Conservation (phyloP, 768 basidiomycete genomes). For the Lactarius hatsudake region DNA sequence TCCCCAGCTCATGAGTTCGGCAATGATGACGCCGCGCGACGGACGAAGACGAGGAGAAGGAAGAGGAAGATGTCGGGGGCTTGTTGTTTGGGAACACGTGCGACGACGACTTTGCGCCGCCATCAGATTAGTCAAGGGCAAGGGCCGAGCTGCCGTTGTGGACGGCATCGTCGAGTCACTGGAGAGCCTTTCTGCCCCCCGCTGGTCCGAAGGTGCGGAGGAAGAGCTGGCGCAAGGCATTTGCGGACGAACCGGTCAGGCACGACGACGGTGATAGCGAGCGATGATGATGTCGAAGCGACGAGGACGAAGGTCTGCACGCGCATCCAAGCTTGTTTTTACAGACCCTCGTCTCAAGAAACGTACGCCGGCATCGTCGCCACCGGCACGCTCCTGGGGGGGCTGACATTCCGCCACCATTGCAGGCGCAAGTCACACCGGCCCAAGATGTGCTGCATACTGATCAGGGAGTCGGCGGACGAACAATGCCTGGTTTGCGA, state of each 20-base stretch:
- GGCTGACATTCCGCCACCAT: slow-evolving; percentile 18
- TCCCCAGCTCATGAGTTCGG: not conserved
- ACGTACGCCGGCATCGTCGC: not conserved
- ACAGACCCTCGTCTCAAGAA: not conserved
- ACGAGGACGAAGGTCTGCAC: too few relatives aligned
- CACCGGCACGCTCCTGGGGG: too few relatives aligned
- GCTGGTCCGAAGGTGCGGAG: too few relatives aligned
- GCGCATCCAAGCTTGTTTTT: too few relatives aligned
- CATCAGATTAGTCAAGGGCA: too few relatives aligned
- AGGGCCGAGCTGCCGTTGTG: too few relatives aligned
- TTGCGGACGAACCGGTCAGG: not conserved
- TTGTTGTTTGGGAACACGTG: not conserved
- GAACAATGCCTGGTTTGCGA: slow-evolving; percentile 8
- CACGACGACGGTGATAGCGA: too few relatives aligned
- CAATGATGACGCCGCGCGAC: too few relatives aligned
- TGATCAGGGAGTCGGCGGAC: not conserved
- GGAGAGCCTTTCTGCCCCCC: too few relatives aligned
- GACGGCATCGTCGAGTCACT: too few relatives aligned
- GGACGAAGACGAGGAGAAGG: not conserved
- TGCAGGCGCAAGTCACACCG: slow-evolving; percentile 10
- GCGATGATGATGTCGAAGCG: too few relatives aligned
- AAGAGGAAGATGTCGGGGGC: not conserved
- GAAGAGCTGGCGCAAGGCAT: not conserved
- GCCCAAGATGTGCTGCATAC: slow-evolving; percentile 19
- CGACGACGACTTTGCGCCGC: too few relatives aligned